A percentile compares a stretch with the other conserved stretches of the same genome.
These are phyloP conservation scores for Kuraishia hungarica DNA, from an alignment of 805 yeast species.

Conservation along the genomic window DNA sequence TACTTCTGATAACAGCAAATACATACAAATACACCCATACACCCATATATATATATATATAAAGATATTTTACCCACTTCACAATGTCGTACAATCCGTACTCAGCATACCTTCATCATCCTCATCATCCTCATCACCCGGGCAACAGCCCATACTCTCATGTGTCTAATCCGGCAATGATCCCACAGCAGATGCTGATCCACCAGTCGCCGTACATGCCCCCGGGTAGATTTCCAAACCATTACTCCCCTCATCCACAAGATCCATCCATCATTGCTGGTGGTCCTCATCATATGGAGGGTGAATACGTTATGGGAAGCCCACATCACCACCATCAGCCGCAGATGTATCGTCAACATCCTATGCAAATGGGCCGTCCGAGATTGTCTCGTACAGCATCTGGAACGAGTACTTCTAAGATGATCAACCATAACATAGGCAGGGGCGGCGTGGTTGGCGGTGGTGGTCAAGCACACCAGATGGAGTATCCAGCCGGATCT, in stretches of 20 bases:
- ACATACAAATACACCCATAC: not conserved
- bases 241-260: not conserved
- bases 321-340: not conserved
- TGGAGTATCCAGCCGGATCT: not conserved
- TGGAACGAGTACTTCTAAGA: not conserved
- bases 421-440: not conserved
- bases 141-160: not conserved
- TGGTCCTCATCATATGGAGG: not conserved
- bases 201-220: not conserved
- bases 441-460: not conserved
- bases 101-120: not conserved
- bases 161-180: not conserved
- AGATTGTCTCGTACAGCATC: not conserved
- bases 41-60: not conserved
- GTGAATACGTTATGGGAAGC: not conserved
- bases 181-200: not conserved
- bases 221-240: not conserved
- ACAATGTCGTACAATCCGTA: not conserved
- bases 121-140: not conserved
- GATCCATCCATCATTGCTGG: not conserved
- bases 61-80: too few species aligned
- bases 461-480: not conserved
- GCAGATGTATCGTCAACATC: not conserved
- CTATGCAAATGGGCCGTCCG: not conserved
- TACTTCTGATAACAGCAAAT: not conserved